These are phyloP conservation scores for Alternaria sp. DNA, from an alignment of 2,329 filamentous ascomycete species.

Conservation along the genomic window DNA sequence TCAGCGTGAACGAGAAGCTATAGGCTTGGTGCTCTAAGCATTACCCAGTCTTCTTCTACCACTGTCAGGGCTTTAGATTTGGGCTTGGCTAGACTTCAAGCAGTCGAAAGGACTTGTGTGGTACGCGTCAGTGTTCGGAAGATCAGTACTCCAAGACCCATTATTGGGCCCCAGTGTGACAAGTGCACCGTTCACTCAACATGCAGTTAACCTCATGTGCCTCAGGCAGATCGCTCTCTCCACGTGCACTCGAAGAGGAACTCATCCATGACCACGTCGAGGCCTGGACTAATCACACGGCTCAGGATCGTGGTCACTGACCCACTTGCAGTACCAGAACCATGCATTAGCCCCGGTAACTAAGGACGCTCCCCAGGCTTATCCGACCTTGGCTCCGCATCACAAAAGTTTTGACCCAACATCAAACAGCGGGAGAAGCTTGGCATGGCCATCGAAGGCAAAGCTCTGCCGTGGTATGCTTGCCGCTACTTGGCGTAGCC, in stretches of 20 bases:
- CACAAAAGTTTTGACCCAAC: conserved; percentile 44
- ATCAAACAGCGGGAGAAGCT: conserved; percentile 40
- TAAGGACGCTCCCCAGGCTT: conserved; percentile 25
- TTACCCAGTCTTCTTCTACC: conserved; percentile 10
- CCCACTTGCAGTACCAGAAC: conserved; percentile 19
- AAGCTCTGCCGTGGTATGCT: conserved; percentile 33
- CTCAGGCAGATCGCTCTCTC: neutral
- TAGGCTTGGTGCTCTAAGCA: conserved; percentile 22
- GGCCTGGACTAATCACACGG: conserved; percentile 9
- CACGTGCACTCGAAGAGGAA: neutral
- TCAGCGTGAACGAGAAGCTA: conserved; percentile 12
- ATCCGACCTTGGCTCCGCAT: conserved; percentile 39
- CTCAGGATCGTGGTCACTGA: conserved; percentile 24
- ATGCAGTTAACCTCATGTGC: neutral
- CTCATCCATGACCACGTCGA: conserved; percentile 5
- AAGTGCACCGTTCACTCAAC: neutral
- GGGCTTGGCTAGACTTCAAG: conserved; percentile 10
- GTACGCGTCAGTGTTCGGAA: neutral
- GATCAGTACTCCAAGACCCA: neutral
- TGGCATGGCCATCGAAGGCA: conserved; percentile 27
- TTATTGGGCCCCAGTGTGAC: neutral
- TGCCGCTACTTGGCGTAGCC: conserved; percentile 43
- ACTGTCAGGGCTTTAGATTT: conserved; percentile 11
- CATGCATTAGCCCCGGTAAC: conserved; percentile 16
- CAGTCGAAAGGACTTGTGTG: neutral